These are phyloP conservation scores for Fusarium circinatum DNA, from an alignment of 2,329 filamentous ascomycete species.

Conservation along the genomic window DNA sequence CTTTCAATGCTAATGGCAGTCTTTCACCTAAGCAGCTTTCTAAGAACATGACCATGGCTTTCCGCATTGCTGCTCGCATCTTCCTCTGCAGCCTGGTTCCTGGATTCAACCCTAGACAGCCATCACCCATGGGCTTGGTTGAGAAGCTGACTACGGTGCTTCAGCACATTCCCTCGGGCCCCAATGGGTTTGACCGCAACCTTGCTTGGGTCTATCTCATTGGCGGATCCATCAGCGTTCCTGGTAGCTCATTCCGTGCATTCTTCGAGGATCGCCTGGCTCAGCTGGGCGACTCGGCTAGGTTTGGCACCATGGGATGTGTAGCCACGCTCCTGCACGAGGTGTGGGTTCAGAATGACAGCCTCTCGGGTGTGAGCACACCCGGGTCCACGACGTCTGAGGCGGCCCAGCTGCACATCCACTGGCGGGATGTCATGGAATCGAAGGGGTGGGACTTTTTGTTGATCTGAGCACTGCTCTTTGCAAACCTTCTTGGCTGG, in stretches of 20 bases:
- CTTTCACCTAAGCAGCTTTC: slow-evolving; percentile 85
- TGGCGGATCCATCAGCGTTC: slow-evolving; percentile 80
- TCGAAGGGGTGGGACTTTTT: slow-evolving; percentile 93
- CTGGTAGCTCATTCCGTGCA: slow-evolving; percentile 77
- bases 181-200: slow-evolving; percentile 86
- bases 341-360: slow-evolving; percentile 84
- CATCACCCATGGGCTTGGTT: slow-evolving; percentile 79
- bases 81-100: slow-evolving; percentile 97
- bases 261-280: slow-evolving; percentile 81
- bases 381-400: slow-evolving; percentile 51
- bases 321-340: slow-evolving; percentile 82
- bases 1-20: slow-evolving; percentile 75
- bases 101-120: slow-evolving; percentile 80
- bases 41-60: slow-evolving; percentile 89
- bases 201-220: slow-evolving; percentile 95
- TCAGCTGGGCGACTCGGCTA: slow-evolving; percentile 79
- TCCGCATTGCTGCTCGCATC: slow-evolving; percentile 91
- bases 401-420: slow-evolving; percentile 72
- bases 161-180: slow-evolving; percentile 83
- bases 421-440: slow-evolving; percentile 95
- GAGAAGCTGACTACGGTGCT: slow-evolving; percentile 81
- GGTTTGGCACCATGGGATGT: slow-evolving; percentile 86
- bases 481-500: slow-evolving; percentile 49
- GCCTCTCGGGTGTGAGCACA: slow-evolving; percentile 51
- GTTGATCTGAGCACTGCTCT: slow-evolving; percentile 71